Conservation (phyloP, 2,329 filamentous ascomycete species). For the Albifimbria verrucaria region DNA sequence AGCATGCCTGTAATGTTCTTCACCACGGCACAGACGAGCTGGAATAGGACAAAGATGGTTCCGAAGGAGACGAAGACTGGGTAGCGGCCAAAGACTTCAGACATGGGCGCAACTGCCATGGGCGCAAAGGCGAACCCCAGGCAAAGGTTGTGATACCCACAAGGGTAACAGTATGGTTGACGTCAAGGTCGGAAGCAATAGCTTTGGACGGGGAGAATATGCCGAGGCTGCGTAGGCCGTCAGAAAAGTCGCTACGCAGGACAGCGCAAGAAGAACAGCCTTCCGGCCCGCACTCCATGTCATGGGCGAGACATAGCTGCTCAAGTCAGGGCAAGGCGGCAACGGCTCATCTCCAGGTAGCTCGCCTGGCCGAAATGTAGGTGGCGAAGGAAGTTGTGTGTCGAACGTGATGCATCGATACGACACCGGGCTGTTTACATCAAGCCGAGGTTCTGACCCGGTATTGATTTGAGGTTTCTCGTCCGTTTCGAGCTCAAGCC, state of each 20-base stretch:
- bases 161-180: conserved; percentile 64
- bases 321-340: conserved; percentile 62
- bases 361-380: conserved; percentile 11
- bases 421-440: conserved; percentile 25
- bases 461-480: not conserved
- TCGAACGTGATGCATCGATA: conserved; percentile 40
- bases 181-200: conserved; percentile 63
- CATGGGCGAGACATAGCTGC: conserved; percentile 66
- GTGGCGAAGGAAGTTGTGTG: conserved; percentile 30
- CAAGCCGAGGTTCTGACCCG: not conserved
- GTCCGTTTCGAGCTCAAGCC: not conserved
- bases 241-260: conserved; percentile 70
- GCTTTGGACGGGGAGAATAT: conserved; percentile 68
- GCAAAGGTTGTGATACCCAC: conserved; percentile 81
- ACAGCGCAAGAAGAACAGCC: conserved; percentile 65
- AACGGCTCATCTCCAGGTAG: conserved; percentile 28
- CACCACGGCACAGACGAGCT: conserved; percentile 71
- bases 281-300: conserved; percentile 71
- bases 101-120: conserved; percentile 85
- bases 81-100: conserved; percentile 81
- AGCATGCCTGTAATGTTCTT: conserved; percentile 69
- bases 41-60: conserved; percentile 65
- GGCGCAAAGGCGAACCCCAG: conserved; percentile 77
- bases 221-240: conserved; percentile 80
- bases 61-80: conserved; percentile 78